A percentile compares a stretch with the other conserved stretches of the same genome.
Evolutionary conservation across 2,329 filamentous ascomycete species (phyloP).

Genomic region (Ophiostoma piceae): DNA sequence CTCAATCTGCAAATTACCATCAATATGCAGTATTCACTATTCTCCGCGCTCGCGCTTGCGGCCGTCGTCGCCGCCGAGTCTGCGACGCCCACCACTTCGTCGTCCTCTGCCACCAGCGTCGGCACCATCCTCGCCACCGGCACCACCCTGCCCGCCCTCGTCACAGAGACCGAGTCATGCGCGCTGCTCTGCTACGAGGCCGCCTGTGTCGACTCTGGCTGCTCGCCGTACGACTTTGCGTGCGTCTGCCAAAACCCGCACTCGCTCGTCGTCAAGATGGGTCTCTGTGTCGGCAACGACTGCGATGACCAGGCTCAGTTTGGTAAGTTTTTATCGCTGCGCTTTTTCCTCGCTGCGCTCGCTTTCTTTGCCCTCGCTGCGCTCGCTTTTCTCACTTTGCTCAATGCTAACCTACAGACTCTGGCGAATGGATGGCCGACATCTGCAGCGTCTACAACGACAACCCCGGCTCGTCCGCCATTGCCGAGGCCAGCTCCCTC

Average conservation of each 20-base stretch:
- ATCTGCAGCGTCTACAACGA: conserved; percentile 24
- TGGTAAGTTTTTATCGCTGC: neutral
- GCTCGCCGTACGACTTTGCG: conserved; percentile 24
- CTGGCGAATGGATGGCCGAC: conserved; percentile 26
- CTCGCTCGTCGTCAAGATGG: conserved; percentile 29
- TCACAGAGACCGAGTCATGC: conserved; percentile 25
- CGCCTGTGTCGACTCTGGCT: conserved; percentile 26
- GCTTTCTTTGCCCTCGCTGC: neutral
- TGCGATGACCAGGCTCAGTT: conserved; percentile 25
- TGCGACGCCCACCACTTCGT: neutral
- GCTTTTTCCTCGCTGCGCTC: neutral
- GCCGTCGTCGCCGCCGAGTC: neutral
- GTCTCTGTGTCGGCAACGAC: conserved; percentile 26
- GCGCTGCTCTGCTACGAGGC: conserved; percentile 27
- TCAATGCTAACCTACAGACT: conserved; percentile 19
- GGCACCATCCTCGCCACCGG: conserved; percentile 23
- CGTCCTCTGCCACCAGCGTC: neutral
- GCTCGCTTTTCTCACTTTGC: too few species aligned
- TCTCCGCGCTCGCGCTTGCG: neutral
- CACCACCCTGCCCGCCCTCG: conserved; percentile 24
- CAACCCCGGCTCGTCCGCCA: conserved; percentile 15
- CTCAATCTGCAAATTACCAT: neutral
- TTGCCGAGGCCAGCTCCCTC: conserved; percentile 23
- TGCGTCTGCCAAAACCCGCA: conserved; percentile 29
- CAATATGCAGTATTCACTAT: neutral